Percentiles rank a stretch among this genome's conserved stretches.
These are phyloP conservation scores for Acidomyces sp. DNA, from an alignment of 495 filamentous ascomycete species.

Conservation along the genomic window DNA sequence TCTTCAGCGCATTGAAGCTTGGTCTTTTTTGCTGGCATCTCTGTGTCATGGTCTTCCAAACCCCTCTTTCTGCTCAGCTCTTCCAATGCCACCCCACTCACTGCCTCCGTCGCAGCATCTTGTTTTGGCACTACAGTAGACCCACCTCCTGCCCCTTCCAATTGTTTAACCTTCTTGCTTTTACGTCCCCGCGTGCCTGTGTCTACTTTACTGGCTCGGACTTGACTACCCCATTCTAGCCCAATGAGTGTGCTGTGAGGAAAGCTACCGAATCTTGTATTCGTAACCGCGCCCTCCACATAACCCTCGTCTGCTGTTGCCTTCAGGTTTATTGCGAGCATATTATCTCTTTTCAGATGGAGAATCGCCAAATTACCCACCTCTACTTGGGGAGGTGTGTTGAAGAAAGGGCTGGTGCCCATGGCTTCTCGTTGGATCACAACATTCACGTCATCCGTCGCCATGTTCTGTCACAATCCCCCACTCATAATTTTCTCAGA, in stretches of 20 bases:
- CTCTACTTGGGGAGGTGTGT: constrained; percentile 5
- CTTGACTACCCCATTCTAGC: constrained; percentile 80
- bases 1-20: neutral
- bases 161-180: constrained; percentile 23
- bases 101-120: neutral
- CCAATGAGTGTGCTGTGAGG: constrained; percentile 75
- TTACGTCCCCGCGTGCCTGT: constrained; percentile 66
- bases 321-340: constrained; percentile 14
- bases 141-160: constrained; percentile 1
- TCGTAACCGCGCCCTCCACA: constrained; percentile 68
- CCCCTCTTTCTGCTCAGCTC: constrained; percentile 14
- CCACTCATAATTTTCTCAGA: too few species aligned
- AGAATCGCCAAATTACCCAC: constrained; percentile 15
- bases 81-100: constrained; percentile 6
- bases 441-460: too few species aligned
- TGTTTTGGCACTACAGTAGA: constrained; percentile 42
- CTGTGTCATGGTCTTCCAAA: neutral
- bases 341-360: constrained; percentile 18
- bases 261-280: constrained; percentile 90
- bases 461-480: too few species aligned
- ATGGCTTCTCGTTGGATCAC: too few species aligned
- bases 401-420: constrained; percentile 18
- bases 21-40: constrained; percentile 14
- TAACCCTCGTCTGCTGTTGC: constrained; percentile 25
- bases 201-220: constrained; percentile 77